Evolutionary conservation across 2,329 filamentous ascomycete genomes (phyloP).

Genomic region (Dactylellina leptospora): DNA sequence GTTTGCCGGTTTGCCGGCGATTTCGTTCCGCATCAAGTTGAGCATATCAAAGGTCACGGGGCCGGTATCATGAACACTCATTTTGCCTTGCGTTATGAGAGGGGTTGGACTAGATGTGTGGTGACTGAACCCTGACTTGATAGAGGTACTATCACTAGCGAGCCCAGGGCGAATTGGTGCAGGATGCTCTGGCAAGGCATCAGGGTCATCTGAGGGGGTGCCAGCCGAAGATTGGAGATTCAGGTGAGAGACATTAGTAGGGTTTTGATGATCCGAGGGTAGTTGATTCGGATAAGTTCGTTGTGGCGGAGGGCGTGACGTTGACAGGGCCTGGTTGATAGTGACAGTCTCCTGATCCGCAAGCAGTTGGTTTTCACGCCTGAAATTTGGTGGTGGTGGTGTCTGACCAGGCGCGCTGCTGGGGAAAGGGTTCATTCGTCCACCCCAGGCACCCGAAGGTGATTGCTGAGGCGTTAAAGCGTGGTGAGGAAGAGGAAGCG

Average conservation of each 20-base stretch:
- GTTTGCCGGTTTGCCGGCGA: constrained; percentile 65
- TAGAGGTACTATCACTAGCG: constrained; percentile 57
- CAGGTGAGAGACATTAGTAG: not conserved
- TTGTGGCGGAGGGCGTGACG: constrained; percentile 37
- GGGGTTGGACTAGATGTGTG: constrained; percentile 57
- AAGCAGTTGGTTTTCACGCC: not conserved
- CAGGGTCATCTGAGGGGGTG: constrained; percentile 58
- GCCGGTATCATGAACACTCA: constrained; percentile 57
- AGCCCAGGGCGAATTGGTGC: constrained; percentile 71
- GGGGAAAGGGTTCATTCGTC: not conserved
- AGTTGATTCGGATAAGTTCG: constrained; percentile 31
- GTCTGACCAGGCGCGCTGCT: not conserved
- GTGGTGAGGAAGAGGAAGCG: constrained; percentile 10
- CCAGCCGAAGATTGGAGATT: not conserved
- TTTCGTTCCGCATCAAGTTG: constrained; percentile 46
- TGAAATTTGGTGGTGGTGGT: not conserved
- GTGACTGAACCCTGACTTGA: constrained; percentile 59
- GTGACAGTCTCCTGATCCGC: not conserved
- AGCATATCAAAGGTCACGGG: constrained; percentile 71
- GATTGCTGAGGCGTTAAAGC: constrained; percentile 8
- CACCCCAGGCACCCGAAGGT: constrained; percentile 23
- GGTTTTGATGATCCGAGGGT: not conserved
- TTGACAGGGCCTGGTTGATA: constrained; percentile 6
- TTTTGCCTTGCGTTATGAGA: constrained; percentile 51
- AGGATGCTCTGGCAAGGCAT: constrained; percentile 69